These are phyloP conservation scores for Maudiozyma saulgeensis DNA, from an alignment of 805 yeast genomes.

Conservation along the genomic window DNA sequence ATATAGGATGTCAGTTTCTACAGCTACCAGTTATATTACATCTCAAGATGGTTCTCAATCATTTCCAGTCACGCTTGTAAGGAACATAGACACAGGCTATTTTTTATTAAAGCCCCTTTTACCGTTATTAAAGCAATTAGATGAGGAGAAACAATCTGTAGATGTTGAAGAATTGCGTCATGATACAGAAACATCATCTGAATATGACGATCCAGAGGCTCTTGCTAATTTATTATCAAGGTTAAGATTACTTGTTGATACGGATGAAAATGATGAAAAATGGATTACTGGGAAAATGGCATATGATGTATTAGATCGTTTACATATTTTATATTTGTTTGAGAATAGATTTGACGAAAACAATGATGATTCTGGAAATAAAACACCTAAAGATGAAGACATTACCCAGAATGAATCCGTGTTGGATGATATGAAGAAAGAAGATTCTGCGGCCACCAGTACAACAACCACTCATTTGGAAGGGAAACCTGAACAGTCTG, in stretches of 20 bases:
- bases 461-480: background rate
- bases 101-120: constrained; percentile 17
- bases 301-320: constrained; percentile 12
- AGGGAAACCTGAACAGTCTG: background rate
- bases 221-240: constrained; percentile 14
- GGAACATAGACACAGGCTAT: constrained; percentile 17
- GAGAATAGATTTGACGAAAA: constrained; percentile 7
- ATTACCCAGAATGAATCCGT: background rate
- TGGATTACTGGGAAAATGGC: constrained; percentile 26
- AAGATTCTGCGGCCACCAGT: background rate
- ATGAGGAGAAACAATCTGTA: constrained; percentile 1
- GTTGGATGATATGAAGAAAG: background rate
- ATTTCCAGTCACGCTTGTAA: constrained; percentile 13
- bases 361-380: background rate
- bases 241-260: constrained; percentile 21
- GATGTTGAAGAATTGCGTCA: constrained; percentile 3
- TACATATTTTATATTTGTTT: constrained; percentile 13
- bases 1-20: constrained; percentile 10
- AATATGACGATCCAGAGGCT: background rate
- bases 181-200: background rate
- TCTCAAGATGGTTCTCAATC: constrained; percentile 5
- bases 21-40: constrained; percentile 10
- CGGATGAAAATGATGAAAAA: constrained; percentile 19
- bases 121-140: constrained; percentile 17
- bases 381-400: background rate